Conservation (phyloP, 306 rosid genomes). For the Oxytropis ochrocephala region DNA sequence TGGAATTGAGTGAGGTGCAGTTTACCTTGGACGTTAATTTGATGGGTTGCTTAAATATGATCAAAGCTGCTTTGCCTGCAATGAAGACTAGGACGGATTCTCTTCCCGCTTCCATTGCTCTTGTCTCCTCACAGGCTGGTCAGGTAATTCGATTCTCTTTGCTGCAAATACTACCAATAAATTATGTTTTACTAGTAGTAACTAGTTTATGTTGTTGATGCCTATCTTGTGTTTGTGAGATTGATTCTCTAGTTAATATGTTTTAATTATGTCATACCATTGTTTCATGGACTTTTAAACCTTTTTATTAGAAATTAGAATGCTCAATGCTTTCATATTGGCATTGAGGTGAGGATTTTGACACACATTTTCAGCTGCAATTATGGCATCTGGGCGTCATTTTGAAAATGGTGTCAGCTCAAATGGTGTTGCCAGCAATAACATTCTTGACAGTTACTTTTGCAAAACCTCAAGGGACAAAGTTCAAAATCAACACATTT, state of each 20-base stretch:
- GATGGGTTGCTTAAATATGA: conserved; percentile 64
- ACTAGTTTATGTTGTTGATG: background rate
- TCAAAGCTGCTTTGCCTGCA: conserved; percentile 73
- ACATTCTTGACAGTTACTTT: no score
- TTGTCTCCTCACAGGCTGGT: conserved; percentile 91
- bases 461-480: no score
- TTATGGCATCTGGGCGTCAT: background rate
- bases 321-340: background rate
- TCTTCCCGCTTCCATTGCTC: conserved; percentile 65
- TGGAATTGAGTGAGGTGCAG: conserved; percentile 66
- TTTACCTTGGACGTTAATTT: conserved; percentile 79
- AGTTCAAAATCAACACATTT: background rate
- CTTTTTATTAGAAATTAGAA: background rate
- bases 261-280: background rate
- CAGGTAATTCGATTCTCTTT: conserved; percentile 38
- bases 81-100: conserved; percentile 53
- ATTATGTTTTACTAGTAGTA: background rate
- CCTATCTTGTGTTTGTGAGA: background rate
- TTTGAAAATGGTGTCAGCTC: background rate
- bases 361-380: background rate
- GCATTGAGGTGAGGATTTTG: background rate
- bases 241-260: background rate
- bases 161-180: background rate
- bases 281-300: background rate
- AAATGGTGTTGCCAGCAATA: background rate